Base-by-base conservation (phyloP, 164 flowering plant species). In the Brasenia schreberi region DNA sequence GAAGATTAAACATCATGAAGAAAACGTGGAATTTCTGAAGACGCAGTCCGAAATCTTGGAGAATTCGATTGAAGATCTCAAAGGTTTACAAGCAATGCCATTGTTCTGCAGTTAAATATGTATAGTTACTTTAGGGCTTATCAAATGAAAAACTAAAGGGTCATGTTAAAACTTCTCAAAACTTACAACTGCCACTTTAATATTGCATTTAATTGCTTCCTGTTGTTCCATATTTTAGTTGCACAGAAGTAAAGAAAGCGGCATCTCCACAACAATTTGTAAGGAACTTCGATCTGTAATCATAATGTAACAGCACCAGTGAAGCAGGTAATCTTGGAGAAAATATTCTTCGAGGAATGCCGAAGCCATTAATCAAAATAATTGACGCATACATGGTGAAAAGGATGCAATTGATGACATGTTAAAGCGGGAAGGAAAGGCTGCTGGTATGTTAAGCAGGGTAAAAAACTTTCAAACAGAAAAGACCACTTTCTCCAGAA, bases 1-100 rank as follows among this genome's bases (percentile, higher is more conserved):
- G 42, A 83, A 77, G 77, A 84, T 90, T 60, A 88, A 88, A 65
- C 78, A 78, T 65, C 90, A 86, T 63, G 97, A 92, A 71, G 88
- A 87, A 17, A 85, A 82, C 70, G 19, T 87, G 59, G 82, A 67
- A 64, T 70, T 74, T 72, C 68, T 90, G 70, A 88, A 77, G 75
- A 62, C 65, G 70, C 80, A 82, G 72, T 74, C 61, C 58, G 74
- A 73, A 72, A 73, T 69, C 52, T 68, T 87, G 61, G 94, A 90
- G 33, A 44, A 44, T 10, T 44, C 52, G 10, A 44, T 44, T 10
- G 10, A 44, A 44, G 52, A 44, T 10, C 5, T 44, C 52, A 44
- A 44, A 44, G 52, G 52, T 44, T 44, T 44, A 6, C 10, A 10
- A 0, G 10, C 52, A 44, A 10, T 10, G 10, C 52, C 52, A 44